Conservation (phyloP, 768 basidiomycete genomes). For the Tricholoma terreum region DNA sequence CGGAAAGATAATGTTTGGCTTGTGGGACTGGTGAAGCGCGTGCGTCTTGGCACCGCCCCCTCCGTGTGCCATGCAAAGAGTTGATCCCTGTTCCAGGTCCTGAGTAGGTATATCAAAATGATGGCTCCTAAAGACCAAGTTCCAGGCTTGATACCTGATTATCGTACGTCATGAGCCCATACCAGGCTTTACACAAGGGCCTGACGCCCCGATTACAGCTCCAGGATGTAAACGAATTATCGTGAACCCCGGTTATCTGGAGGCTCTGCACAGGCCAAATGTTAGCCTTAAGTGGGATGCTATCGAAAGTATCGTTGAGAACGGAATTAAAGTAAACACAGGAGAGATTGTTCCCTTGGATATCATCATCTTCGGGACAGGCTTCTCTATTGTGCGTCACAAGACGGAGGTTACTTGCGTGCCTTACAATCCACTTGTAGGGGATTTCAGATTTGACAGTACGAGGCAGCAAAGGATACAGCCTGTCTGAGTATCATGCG, state of each 20-base stretch:
- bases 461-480: constrained; percentile 40
- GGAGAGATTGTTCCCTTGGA: constrained; percentile 51
- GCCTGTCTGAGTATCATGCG: constrained; percentile 43
- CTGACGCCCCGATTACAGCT: constrained; percentile 27
- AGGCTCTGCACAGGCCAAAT: constrained; percentile 50
- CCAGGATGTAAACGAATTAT: constrained; percentile 66
- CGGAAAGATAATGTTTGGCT: constrained; percentile 37
- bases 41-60: constrained; percentile 13
- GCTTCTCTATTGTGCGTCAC: constrained; percentile 39
- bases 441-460: constrained; percentile 35
- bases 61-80: neutral
- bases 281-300: constrained; percentile 47
- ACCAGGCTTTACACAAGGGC: neutral
- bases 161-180: constrained; percentile 34
- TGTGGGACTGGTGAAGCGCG: constrained; percentile 29
- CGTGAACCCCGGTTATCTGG: constrained; percentile 56
- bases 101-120: constrained; percentile 44
- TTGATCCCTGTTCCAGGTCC: constrained; percentile 24
- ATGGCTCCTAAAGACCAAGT: constrained; percentile 49
- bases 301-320: constrained; percentile 46
- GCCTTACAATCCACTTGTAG: constrained; percentile 22
- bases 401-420: neutral
- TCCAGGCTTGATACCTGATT: constrained; percentile 46
- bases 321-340: constrained; percentile 47
- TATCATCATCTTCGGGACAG: constrained; percentile 57